phyloP scores from a whole-genome alignment of 1,284 basidiomycete genomes.

The Trametes pubescens region DNA sequence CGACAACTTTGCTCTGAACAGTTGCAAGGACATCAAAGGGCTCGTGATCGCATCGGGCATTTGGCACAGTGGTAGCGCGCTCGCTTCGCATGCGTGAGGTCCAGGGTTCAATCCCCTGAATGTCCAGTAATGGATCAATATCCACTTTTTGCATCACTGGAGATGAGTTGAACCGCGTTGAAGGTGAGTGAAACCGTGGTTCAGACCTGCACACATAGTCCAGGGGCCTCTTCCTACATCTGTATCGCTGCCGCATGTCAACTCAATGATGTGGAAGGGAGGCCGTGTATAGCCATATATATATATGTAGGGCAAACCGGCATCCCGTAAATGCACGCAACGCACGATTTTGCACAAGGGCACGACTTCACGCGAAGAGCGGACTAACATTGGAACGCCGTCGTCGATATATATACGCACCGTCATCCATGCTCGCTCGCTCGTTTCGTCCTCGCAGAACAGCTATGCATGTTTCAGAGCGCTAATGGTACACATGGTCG shows the following conservation, averaged over 20 bases:
- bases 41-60: background rate
- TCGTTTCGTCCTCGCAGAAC: background rate
- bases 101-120: constrained; percentile 24
- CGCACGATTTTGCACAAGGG: no score
- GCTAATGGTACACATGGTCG: constrained; percentile 13
- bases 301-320: no score
- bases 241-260: no score
- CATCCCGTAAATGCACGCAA: no score
- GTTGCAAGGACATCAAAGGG: no score
- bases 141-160: background rate
- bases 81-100: constrained; percentile 24
- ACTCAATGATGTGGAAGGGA: no score
- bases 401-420: background rate
- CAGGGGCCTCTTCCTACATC: background rate
- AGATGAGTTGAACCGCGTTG: no score
- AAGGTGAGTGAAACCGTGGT: no score
- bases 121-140: constrained; percentile 1
- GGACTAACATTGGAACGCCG: background rate
- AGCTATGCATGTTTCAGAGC: constrained; percentile 8
- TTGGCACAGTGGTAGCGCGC: constrained; percentile 25
- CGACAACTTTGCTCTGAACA: no score
- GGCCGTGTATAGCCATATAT: no score
- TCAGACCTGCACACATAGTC: background rate
- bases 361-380: background rate
- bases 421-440: background rate